A percentile compares a stretch with the other conserved stretches of the same genome.
Evolutionary conservation across 331 rosid genomes (phyloP).

Genomic region (Rosa hybrid): DNA sequence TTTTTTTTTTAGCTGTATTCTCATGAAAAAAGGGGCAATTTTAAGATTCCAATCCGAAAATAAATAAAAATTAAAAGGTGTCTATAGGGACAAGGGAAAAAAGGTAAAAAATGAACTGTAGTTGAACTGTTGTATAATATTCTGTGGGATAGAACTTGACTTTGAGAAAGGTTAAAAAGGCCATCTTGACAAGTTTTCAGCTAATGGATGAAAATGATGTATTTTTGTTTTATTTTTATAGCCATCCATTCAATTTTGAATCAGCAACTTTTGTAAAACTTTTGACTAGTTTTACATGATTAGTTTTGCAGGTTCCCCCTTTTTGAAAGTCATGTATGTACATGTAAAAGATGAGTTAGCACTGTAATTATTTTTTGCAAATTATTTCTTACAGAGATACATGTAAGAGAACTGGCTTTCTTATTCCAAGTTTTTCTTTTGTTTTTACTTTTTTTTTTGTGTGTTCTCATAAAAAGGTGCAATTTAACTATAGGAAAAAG

Average conservation of each 20-base stretch:
- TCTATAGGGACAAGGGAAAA: too few relatives aligned
- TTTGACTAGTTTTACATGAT: too few relatives aligned
- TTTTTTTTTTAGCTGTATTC: too few relatives aligned
- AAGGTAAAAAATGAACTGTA: background rate
- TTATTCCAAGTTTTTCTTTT: too few relatives aligned
- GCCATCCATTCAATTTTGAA: background rate
- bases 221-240: background rate
- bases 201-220: background rate
- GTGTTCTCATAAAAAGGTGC: background rate
- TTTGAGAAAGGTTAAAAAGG: background rate
- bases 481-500: background rate
- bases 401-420: background rate
- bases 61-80: too few relatives aligned
- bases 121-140: background rate
- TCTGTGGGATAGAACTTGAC: background rate
- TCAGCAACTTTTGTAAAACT: conserved; percentile 4
- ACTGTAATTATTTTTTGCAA: too few relatives aligned
- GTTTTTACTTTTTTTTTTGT: background rate
- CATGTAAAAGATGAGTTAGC: too few relatives aligned
- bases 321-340: too few relatives aligned
- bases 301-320: too few relatives aligned
- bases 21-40: too few relatives aligned
- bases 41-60: too few relatives aligned
- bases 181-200: background rate
- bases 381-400: too few relatives aligned